Evolutionary conservation across 2,329 filamentous ascomycete genomes (phyloP), one percentile per base, ranked within the genome.

Genomic region (Sporothrix phasma): DNA sequence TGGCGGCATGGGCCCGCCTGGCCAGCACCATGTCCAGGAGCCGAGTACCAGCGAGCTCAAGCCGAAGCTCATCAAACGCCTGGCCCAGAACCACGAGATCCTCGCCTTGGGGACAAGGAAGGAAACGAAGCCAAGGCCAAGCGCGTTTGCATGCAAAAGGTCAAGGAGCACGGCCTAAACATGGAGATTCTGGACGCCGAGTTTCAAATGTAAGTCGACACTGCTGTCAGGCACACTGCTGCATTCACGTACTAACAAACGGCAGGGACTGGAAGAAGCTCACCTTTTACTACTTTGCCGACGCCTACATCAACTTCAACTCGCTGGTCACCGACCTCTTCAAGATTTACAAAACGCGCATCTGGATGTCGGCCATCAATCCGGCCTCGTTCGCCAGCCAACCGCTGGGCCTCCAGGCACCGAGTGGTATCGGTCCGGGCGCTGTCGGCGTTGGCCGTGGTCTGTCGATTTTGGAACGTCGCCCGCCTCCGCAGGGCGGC

Each of bases 311-410:
- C 80, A 97, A 97, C 78, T 99, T 99, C 82, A 99, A 99, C 74
- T 90, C 91, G 2, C 84, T 99, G 17, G 94, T 99, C 62, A 96
- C 92, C 0, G 94, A 99, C 73, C 81, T 99, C 13, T 99, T 97
- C 83, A 97, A 97, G 77, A 93, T 97, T 67, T 99, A 97, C 82
- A 99, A 99, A 80, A 96, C 93, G 24, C 86, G 95, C 70, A 99
- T 99, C 71, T 99, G 94, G 94, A 96, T 99, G 90, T 97, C 93
- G 4, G 94, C 94, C 3, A 96, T 99, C 75, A 99, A 99, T 73
- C 94, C 94, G 7, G 94, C 93, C 5, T 97, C 93, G 0, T 97
- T 97, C 74, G 89, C 89, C 26, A 92, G 87, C 67, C 88, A 89
- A 19, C 86, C 85, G 3, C 79, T 90, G 58, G 88, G 88, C 29